Evolutionary conservation across 2,329 filamentous ascomycete genomes (phyloP).

Genomic region (Furcasterigmium furcatum): DNA sequence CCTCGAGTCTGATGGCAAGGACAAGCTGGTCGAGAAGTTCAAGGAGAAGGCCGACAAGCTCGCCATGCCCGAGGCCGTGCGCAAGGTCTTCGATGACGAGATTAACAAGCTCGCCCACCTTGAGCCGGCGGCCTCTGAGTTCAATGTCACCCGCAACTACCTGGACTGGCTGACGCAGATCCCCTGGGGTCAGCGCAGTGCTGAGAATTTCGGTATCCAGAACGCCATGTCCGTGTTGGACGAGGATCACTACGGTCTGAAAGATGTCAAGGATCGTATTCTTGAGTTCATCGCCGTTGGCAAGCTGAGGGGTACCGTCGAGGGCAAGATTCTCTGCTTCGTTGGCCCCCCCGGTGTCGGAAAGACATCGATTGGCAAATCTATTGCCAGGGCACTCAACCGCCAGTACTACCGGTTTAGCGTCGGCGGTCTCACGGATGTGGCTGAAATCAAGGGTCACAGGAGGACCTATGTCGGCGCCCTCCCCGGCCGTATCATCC

Average conservation of each 20-base stretch:
- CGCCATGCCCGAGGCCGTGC: constrained; percentile 94
- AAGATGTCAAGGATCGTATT: constrained; percentile 98
- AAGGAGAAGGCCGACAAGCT: constrained; percentile 91
- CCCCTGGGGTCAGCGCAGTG: constrained; percentile 91
- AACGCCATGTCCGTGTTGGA: constrained; percentile 89
- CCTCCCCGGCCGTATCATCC: constrained; percentile 92
- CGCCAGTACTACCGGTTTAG: constrained; percentile 98
- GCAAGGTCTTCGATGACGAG: constrained; percentile 97
- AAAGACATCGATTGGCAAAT: constrained; percentile 98
- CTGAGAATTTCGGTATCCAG: constrained; percentile 94
- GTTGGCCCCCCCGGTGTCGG: constrained; percentile 96
- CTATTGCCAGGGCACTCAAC: constrained; percentile 90
- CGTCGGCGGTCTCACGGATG: constrained; percentile 93
- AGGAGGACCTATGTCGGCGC: constrained; percentile 95
- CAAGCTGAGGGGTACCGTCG: constrained; percentile 92
- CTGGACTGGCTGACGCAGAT: constrained; percentile 98
- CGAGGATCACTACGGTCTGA: constrained; percentile 93
- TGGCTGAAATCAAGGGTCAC: constrained; percentile 98
- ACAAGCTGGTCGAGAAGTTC: constrained; percentile 96
- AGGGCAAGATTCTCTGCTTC: constrained; percentile 97
- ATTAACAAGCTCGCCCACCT: constrained; percentile 95
- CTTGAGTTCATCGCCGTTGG: constrained; percentile 97
- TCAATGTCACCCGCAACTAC: constrained; percentile 98
- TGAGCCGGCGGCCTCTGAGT: constrained; percentile 93
- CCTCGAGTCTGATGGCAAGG: constrained; percentile 96